phyloP scores from a whole-genome alignment of 495 filamentous ascomycete species.

The Neurospora sublineolata region DNA sequence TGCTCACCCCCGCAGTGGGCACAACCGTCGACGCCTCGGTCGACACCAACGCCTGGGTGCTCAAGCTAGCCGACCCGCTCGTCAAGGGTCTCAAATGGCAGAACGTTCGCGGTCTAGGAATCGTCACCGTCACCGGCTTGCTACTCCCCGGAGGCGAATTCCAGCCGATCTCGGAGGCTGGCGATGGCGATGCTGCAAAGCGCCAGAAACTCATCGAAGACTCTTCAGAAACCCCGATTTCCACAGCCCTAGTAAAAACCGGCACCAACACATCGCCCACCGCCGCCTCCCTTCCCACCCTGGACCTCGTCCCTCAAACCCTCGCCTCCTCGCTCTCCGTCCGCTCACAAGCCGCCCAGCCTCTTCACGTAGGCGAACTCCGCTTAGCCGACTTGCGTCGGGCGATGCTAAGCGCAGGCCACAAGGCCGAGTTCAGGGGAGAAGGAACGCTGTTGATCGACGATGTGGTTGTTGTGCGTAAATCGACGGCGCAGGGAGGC shows the following conservation, averaged over 20 bases:
- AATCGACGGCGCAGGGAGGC: constrained; percentile 57
- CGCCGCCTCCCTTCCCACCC: constrained; percentile 38
- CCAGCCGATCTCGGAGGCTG: constrained; percentile 46
- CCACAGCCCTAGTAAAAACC: neutral
- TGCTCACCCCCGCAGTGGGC: constrained; percentile 70
- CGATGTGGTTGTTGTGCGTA: constrained; percentile 75
- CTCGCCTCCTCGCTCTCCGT: constrained; percentile 67
- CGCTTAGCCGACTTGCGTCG: constrained; percentile 79
- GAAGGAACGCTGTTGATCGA: constrained; percentile 89
- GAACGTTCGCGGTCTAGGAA: constrained; percentile 75
- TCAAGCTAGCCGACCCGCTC: constrained; percentile 74
- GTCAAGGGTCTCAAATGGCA: constrained; percentile 87
- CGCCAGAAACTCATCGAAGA: constrained; percentile 20
- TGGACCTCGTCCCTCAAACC: constrained; percentile 68
- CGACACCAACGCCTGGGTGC: constrained; percentile 94
- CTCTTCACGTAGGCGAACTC: constrained; percentile 89
- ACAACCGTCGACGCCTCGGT: constrained; percentile 76
- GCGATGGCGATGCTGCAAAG: neutral
- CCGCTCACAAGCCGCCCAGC: constrained; percentile 59
- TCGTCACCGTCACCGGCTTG: constrained; percentile 74
- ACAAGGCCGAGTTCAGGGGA: constrained; percentile 84
- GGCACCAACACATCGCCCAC: neutral
- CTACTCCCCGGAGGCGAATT: constrained; percentile 30
- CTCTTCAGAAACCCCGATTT: neutral
- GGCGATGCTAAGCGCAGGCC: constrained; percentile 68